Evolutionary conservation across 177 flowering plant genomes (phyloP).

Genomic region (Telopea speciosissima): DNA sequence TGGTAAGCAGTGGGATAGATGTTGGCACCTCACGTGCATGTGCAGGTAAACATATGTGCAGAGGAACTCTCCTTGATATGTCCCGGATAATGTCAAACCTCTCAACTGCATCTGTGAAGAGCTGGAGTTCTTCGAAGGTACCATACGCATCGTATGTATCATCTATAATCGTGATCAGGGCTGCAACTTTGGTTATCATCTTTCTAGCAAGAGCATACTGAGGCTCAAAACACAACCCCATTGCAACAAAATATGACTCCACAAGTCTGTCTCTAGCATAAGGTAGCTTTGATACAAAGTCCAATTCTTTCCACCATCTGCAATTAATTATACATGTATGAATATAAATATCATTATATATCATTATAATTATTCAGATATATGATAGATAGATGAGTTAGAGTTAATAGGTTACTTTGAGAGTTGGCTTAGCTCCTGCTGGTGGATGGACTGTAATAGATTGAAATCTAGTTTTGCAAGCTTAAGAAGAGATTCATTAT

Average conservation of each 20-base stretch:
- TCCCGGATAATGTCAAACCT: slow-evolving; percentile 28
- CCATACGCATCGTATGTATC: slow-evolving; percentile 30
- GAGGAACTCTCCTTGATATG: no score
- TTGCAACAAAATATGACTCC: slow-evolving; percentile 31
- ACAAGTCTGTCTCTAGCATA: slow-evolving; percentile 30
- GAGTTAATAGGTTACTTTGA: slow-evolving; percentile 14
- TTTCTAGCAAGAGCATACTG: slow-evolving; percentile 17
- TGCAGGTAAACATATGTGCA: no score
- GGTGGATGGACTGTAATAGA: slow-evolving; percentile 18
- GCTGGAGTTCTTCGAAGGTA: slow-evolving; percentile 28
- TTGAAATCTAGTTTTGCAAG: slow-evolving; percentile 41
- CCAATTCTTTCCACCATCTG: slow-evolving; percentile 46
- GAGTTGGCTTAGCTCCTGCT: slow-evolving; percentile 18
- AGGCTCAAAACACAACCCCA: slow-evolving; percentile 26
- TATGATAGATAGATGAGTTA: no score
- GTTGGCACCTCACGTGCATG: no score
- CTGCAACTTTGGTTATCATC: slow-evolving; percentile 15
- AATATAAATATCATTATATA: no score
- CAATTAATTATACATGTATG: not conserved
- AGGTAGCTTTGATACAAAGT: slow-evolving; percentile 20
- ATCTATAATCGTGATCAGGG: not conserved
- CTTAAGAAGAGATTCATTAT: slow-evolving; percentile 17
- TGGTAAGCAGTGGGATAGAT: no score
- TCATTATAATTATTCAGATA: no score
- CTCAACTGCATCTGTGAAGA: slow-evolving; percentile 26